These are phyloP conservation scores for Phytopythium aichiense DNA, from an alignment of 352 stramenopile genomes.

Conservation along the genomic window DNA sequence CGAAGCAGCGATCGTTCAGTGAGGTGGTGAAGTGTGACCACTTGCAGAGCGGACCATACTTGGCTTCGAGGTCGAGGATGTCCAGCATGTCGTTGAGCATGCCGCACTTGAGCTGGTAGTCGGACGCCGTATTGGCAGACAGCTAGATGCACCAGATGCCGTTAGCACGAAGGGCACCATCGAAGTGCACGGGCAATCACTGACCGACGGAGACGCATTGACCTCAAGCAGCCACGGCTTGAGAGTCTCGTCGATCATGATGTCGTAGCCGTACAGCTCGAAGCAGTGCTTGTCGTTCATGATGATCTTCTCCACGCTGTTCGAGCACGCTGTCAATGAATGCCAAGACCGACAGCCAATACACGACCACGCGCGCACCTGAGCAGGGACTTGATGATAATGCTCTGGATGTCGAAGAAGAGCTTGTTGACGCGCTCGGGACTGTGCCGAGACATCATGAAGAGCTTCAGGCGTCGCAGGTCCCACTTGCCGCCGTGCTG, in stretches of 20 bases:
- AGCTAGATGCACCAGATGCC: slow-evolving; percentile 33
- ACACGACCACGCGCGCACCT: slow-evolving; percentile 20
- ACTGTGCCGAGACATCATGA: slow-evolving; percentile 89
- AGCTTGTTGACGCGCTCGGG: slow-evolving; percentile 74
- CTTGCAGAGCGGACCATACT: slow-evolving; percentile 19
- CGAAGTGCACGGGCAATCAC: background rate
- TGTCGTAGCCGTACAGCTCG: slow-evolving; percentile 92
- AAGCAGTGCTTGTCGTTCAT: slow-evolving; percentile 96
- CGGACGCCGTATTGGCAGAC: slow-evolving; percentile 87
- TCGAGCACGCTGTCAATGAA: background rate
- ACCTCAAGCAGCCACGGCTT: slow-evolving; percentile 93
- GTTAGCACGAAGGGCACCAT: background rate
- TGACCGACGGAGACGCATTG: slow-evolving; percentile 90
- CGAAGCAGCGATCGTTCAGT: background rate
- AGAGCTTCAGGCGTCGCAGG: slow-evolving; percentile 88
- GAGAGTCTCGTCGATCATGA: slow-evolving; percentile 91
- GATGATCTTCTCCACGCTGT: slow-evolving; percentile 90
- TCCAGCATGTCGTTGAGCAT: slow-evolving; percentile 94
- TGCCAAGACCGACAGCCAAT: background rate
- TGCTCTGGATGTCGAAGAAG: slow-evolving; percentile 89
- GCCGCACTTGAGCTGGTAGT: slow-evolving; percentile 92
- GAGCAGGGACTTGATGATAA: slow-evolving; percentile 83
- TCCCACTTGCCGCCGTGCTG: slow-evolving; percentile 91
- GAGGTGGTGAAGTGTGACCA: background rate
- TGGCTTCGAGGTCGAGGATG: slow-evolving; percentile 91